Evolutionary conservation across 345 rosid genomes (phyloP).

Genomic region (Bruguiera sexangula): DNA sequence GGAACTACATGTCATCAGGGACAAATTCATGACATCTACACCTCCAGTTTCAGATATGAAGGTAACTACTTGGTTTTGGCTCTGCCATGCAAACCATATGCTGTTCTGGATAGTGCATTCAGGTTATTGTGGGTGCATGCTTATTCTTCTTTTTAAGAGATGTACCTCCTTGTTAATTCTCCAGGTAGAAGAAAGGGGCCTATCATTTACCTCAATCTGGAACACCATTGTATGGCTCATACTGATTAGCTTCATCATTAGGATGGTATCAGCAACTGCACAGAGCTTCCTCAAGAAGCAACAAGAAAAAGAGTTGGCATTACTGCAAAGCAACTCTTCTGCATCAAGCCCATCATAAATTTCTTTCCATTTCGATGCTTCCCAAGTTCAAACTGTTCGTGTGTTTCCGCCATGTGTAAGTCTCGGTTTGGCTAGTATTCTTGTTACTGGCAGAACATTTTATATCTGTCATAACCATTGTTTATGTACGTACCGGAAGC

Average conservation of each 20-base stretch:
- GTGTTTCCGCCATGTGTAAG: too few species aligned
- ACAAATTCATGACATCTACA: constrained; percentile 59
- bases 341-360: too few species aligned
- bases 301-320: constrained; percentile 38
- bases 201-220: constrained; percentile 81
- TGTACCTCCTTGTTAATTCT: background rate
- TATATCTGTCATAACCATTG: too few species aligned
- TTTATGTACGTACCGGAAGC: too few species aligned
- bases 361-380: too few species aligned
- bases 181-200: constrained; percentile 77
- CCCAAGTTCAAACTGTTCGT: too few species aligned
- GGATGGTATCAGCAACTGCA: constrained; percentile 79
- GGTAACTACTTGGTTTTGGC: background rate
- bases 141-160: too few species aligned
- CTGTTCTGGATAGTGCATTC: background rate
- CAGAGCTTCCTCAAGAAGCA: constrained; percentile 65
- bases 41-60: constrained; percentile 39
- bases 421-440: too few species aligned
- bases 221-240: constrained; percentile 93
- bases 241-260: constrained; percentile 79
- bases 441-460: too few species aligned
- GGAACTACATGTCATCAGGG: constrained; percentile 61
- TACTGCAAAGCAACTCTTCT: too few species aligned
- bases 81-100: background rate
- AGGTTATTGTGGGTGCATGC: background rate